These are phyloP conservation scores for Saccharomyces hybrid DNA, from an alignment of 1,139 yeast genomes.

Conservation along the genomic window DNA sequence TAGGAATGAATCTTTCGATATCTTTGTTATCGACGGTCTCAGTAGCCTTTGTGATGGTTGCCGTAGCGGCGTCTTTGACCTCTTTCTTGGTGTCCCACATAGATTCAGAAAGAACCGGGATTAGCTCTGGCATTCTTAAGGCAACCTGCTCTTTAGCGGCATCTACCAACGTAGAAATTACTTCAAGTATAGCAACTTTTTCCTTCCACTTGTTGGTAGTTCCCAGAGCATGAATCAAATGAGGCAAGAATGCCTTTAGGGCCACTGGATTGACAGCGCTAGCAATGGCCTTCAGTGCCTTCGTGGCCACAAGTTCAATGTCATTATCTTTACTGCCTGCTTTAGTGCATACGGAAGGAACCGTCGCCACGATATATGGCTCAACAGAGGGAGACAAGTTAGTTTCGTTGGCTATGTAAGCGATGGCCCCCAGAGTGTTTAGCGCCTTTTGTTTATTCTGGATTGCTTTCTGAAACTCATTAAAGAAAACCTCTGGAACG, in stretches of 20 bases:
- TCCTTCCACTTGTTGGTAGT: conserved; percentile 93
- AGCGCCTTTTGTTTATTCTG: conserved; percentile 65
- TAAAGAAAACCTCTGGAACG: conserved; percentile 81
- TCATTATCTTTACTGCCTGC: conserved; percentile 85
- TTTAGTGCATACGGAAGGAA: conserved; percentile 59
- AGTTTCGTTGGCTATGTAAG: conserved; percentile 73
- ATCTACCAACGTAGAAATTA: conserved; percentile 80
- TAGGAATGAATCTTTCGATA: conserved; percentile 97
- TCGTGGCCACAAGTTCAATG: conserved; percentile 59
- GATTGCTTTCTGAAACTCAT: conserved; percentile 64
- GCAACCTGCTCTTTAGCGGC: conserved; percentile 93
- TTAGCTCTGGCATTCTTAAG: conserved; percentile 97
- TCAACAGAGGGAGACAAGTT: conserved; percentile 85
- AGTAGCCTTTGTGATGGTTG: conserved; percentile 90
- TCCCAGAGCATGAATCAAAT: conserved; percentile 58
- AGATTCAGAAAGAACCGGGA: conserved; percentile 94
- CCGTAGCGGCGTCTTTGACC: conserved; percentile 92
- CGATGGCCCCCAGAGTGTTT: conserved; percentile 76
- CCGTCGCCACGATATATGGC: conserved; percentile 79
- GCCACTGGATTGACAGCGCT: conserved; percentile 83
- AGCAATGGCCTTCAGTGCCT: conserved; percentile 70
- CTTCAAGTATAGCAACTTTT: conserved; percentile 81
- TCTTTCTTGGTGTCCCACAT: conserved; percentile 99
- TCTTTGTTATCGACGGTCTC: conserved; percentile 98
- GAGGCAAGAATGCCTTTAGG: conserved; percentile 80